Percentiles rank a stretch among this genome's conserved stretches.
phyloP scores from a whole-genome alignment of 768 basidiomycete species.

The Lentinus brumalis region DNA sequence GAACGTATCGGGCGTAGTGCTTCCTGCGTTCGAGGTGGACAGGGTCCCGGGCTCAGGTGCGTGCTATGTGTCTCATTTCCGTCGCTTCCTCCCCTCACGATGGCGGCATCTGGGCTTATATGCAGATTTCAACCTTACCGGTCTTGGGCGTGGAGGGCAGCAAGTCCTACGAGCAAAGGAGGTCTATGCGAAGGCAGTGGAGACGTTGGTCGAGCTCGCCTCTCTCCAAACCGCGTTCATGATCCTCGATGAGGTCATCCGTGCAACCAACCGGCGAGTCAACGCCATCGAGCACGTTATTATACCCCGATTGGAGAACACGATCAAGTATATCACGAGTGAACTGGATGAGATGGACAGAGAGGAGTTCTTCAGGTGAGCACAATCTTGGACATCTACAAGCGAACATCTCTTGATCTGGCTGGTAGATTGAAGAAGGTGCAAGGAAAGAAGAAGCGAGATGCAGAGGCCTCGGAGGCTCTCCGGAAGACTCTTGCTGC shows the following conservation, averaged over 20 bases:
- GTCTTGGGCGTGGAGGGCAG: conserved; percentile 95
- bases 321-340: conserved; percentile 96
- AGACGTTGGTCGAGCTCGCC: conserved; percentile 95
- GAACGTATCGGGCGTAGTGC: conserved; percentile 95
- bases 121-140: conserved; percentile 94
- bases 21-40: conserved; percentile 94
- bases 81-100: not conserved
- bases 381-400: not conserved
- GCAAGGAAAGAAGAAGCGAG: conserved; percentile 94
- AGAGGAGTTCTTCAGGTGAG: conserved; percentile 88
- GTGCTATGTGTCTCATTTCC: conserved; percentile 7
- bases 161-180: conserved; percentile 95
- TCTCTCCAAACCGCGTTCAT: conserved; percentile 97
- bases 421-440: conserved; percentile 85
- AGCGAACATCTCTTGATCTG: not conserved
- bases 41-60: conserved; percentile 81
- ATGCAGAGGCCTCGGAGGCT: conserved; percentile 44
- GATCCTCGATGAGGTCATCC: conserved; percentile 98
- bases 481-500: conserved; percentile 18
- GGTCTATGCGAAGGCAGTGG: conserved; percentile 96
- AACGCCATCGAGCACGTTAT: conserved; percentile 98
- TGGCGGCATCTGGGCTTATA: not conserved
- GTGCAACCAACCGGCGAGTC: conserved; percentile 97
- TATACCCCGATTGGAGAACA: conserved; percentile 94
- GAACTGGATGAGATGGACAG: conserved; percentile 99